Evolutionary conservation across 2,329 filamentous ascomycete genomes (phyloP).

Genomic region (Aspergillus fischeri): DNA sequence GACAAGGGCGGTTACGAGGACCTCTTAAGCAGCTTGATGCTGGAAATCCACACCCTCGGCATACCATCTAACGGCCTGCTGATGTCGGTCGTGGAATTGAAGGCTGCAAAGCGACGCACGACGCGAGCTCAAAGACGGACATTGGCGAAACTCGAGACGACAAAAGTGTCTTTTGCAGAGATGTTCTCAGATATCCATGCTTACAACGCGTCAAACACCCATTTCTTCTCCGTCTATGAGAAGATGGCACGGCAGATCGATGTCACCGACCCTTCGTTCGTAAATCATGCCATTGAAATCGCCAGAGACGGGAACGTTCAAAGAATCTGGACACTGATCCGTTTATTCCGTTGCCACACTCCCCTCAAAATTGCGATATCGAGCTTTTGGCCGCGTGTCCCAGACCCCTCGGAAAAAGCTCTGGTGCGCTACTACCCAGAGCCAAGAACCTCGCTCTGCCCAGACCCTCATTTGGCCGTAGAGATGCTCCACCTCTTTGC

Average conservation of each 20-base stretch:
- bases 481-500: constrained; percentile 46
- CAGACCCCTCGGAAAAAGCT: constrained; percentile 21
- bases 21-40: constrained; percentile 25
- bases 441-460: constrained; percentile 17
- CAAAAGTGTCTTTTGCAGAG: constrained; percentile 22
- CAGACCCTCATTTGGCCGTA: constrained; percentile 35
- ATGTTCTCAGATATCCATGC: constrained; percentile 23
- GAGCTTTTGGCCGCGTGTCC: constrained; percentile 24
- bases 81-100: constrained; percentile 24
- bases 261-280: constrained; percentile 30
- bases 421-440: constrained; percentile 24
- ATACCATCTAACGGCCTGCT: constrained; percentile 30
- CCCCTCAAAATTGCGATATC: constrained; percentile 37
- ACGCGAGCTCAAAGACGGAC: constrained; percentile 20
- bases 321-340: constrained; percentile 27
- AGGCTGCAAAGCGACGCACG: constrained; percentile 17
- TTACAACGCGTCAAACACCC: constrained; percentile 22
- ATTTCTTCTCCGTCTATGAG: constrained; percentile 28
- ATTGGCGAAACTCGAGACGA: constrained; percentile 25
- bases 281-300: constrained; percentile 26
- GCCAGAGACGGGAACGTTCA: constrained; percentile 27
- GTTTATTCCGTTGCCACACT: constrained; percentile 33
- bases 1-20: constrained; percentile 11
- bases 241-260: constrained; percentile 30
- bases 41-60: constrained; percentile 25